phyloP scores from a whole-genome alignment of 169 alveolate species.

The Cryptosporidium tyzzeri region DNA sequence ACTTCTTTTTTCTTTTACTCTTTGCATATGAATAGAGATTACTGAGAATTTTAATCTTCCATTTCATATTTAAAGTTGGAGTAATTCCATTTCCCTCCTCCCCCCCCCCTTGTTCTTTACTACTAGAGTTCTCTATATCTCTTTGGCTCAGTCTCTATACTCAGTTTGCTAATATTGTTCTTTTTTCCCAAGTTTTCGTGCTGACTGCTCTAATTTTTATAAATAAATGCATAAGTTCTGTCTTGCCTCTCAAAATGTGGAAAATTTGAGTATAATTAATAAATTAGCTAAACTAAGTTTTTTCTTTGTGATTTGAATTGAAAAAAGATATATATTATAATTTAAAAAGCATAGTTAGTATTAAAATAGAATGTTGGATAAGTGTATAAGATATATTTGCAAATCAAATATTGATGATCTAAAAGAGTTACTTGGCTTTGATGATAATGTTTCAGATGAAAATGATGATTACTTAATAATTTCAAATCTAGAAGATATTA shows the following conservation, averaged over 20 bases:
- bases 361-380: slow-evolving; percentile 20
- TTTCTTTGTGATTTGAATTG: background rate
- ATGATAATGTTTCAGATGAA: background rate
- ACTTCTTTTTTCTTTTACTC: background rate
- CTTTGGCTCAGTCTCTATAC: no score
- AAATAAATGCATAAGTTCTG: background rate
- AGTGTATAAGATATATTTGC: slow-evolving; percentile 35
- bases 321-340: background rate
- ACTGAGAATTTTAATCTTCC: background rate
- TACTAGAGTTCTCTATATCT: no score
- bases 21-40: background rate
- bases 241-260: background rate
- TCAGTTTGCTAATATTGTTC: background rate
- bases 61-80: no score
- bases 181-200: background rate
- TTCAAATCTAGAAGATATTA: slow-evolving; percentile 1
- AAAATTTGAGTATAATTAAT: no score
- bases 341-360: background rate
- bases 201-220: background rate
- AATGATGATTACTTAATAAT: background rate
- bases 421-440: slow-evolving; percentile 22
- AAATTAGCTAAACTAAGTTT: background rate
- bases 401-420: slow-evolving; percentile 40
- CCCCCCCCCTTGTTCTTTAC: no score
- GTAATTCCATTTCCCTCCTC: background rate